These are phyloP conservation scores for Solanum lignicaule DNA, from an alignment of 257 asterid genomes.

Conservation along the genomic window DNA sequence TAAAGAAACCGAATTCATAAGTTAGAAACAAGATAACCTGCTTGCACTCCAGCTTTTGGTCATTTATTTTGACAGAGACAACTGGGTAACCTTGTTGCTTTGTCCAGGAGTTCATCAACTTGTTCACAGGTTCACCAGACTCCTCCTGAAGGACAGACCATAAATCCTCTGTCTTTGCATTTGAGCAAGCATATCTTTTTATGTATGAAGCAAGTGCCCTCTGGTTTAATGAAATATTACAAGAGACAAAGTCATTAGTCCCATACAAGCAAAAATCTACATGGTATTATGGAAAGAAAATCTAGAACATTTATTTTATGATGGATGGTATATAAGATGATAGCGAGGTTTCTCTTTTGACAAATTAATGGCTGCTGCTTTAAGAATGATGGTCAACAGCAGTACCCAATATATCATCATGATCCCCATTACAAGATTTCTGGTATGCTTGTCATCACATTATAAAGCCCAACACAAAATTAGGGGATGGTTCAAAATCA, in stretches of 20 bases:
- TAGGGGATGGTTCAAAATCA: background rate
- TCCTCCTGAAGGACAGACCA: slow-evolving; percentile 90
- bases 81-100: slow-evolving; percentile 91
- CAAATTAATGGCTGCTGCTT: background rate
- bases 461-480: background rate
- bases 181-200: slow-evolving; percentile 69
- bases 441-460: background rate
- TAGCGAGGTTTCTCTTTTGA: background rate
- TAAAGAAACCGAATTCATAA: background rate
- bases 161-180: slow-evolving; percentile 90
- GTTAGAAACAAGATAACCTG: slow-evolving; percentile 47
- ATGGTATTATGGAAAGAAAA: background rate
- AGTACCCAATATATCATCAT: background rate
- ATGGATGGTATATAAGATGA: background rate
- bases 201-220: slow-evolving; percentile 84
- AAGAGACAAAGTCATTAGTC: background rate
- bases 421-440: background rate
- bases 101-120: slow-evolving; percentile 86
- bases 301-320: background rate
- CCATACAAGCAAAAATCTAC: background rate
- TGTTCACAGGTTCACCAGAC: slow-evolving; percentile 93
- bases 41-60: slow-evolving; percentile 64
- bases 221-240: slow-evolving; percentile 30
- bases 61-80: slow-evolving; percentile 62
- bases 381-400: background rate